These are phyloP conservation scores for Leishmania amazonensis DNA, from an alignment of 208 protist genomes.

Conservation along the genomic window DNA sequence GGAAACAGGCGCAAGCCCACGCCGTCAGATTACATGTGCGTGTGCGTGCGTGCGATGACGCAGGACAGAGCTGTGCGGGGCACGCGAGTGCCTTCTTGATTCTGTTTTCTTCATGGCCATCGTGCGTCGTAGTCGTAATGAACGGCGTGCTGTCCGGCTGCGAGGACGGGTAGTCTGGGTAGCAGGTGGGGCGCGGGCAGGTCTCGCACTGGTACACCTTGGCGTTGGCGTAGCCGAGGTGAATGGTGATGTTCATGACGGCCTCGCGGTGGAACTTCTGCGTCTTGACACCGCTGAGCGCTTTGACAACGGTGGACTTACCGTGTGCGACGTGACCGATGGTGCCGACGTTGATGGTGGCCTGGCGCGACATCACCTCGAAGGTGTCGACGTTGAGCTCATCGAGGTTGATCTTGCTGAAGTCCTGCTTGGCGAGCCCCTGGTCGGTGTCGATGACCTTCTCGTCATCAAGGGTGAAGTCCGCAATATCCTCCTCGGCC, in stretches of 20 bases:
- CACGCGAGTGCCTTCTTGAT: background rate
- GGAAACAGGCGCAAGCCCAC: background rate
- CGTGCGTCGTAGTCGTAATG: background rate
- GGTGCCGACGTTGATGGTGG: constrained; percentile 99
- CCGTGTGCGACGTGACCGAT: constrained; percentile 99
- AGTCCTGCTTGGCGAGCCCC: constrained; percentile 76
- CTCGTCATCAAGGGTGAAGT: constrained; percentile 64
- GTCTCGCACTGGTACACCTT: constrained; percentile 95
- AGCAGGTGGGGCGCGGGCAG: constrained; percentile 95
- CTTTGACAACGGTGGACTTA: constrained; percentile 99
- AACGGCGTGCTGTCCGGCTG: constrained; percentile 89
- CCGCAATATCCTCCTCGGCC: constrained; percentile 71
- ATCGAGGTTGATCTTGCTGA: constrained; percentile 66
- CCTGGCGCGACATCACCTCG: constrained; percentile 99
- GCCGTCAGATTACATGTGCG: background rate
- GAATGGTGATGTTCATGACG: constrained; percentile 99
- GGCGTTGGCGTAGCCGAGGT: constrained; percentile 99
- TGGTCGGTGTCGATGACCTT: constrained; percentile 49
- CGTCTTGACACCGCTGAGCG: constrained; percentile 99
- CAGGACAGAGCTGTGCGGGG: constrained; percentile 90
- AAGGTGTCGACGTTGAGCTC: constrained; percentile 94
- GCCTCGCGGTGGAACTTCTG: constrained; percentile 99
- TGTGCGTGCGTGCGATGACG: background rate
- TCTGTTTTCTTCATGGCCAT: background rate
- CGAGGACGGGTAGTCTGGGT: constrained; percentile 86